Base-by-base conservation (phyloP, 1,284 basidiomycete genomes). In the Cryptococcus floricola region DNA sequence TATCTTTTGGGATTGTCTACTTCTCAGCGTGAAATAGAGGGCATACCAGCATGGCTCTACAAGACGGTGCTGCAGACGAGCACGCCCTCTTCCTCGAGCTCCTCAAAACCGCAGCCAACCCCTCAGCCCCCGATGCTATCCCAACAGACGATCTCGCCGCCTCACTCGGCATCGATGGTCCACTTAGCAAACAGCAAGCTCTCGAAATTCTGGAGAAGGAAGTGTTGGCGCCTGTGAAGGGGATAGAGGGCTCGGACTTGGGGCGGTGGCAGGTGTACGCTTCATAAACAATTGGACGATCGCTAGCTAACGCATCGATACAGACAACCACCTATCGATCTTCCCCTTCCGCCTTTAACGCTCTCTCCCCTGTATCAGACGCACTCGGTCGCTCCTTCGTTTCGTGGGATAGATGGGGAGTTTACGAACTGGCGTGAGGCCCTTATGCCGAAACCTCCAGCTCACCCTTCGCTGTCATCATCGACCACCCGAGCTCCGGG, bases 401-500 rank as follows among this genome's bases (percentile, higher is more conserved):
- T 88, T 28, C 78, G 84, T 43, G 92, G 92, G 25, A 80, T 96
- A 16, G 82, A 87, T 63, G 91, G 91, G 42, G 82, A 81, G 37
- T 86, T 94, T 44, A 86, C 84, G 3, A 89, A 89, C 34, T 92
- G 91, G 80, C 77, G 80, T 47, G 91, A 94, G 78, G 69, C 72
- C 28, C 62, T 76, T 10, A 69, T 76, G 0, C 74, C 84, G 71
- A 64, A 74, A 77, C 61, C 77, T 72, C 71, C 75, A 3, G 74
- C 66, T 80, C 85, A 64, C 82, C 88, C 63, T 2, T 78, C 87
- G 5, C 87, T 86, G 3, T 92, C 89, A 16, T 91, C 89, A 8
- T 89, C 90, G 12, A 80, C 95, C 59, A 84, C 87, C 57, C 84
- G 93, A 56, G 88, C 88, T 9, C 92, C 91, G 4, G 89, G 85